Conservation (phyloP, 805 yeast genomes). For the Cyberlindnera lachancei region DNA sequence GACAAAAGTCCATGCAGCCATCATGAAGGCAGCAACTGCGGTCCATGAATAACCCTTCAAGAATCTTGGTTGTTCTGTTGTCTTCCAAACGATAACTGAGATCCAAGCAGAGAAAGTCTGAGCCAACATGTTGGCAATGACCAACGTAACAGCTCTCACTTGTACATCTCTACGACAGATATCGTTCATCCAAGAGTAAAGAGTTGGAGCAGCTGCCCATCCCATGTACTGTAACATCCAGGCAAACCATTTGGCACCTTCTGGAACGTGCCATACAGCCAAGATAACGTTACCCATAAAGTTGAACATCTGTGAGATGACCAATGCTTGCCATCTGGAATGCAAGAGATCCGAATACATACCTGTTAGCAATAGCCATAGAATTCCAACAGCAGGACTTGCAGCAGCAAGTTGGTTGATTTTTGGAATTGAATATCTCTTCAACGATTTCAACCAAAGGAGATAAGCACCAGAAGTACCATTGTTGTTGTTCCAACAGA, state of each 20-base stretch:
- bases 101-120: conserved; percentile 44
- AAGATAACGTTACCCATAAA: conserved; percentile 39
- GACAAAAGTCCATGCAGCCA: conserved; percentile 22
- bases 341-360: conserved; percentile 27
- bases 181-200: conserved; percentile 55
- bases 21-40: conserved; percentile 26
- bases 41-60: conserved; percentile 43
- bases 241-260: conserved; percentile 49
- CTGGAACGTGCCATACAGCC: conserved; percentile 46
- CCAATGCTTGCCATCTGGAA: conserved; percentile 31
- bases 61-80: conserved; percentile 49
- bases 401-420: conserved; percentile 35
- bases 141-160: conserved; percentile 40
- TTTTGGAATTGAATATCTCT: conserved; percentile 28
- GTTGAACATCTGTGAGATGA: conserved; percentile 39
- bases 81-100: conserved; percentile 24
- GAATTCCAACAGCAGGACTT: conserved; percentile 29
- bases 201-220: conserved; percentile 54
- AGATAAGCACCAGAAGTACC: conserved; percentile 35
- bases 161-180: conserved; percentile 47
- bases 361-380: conserved; percentile 7
- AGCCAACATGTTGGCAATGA: conserved; percentile 44
- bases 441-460: conserved; percentile 43
- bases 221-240: conserved; percentile 15
- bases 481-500: conserved; percentile 51